Conservation (phyloP, 2,329 filamentous ascomycete species). For the Ceratocystis harringtonii region DNA sequence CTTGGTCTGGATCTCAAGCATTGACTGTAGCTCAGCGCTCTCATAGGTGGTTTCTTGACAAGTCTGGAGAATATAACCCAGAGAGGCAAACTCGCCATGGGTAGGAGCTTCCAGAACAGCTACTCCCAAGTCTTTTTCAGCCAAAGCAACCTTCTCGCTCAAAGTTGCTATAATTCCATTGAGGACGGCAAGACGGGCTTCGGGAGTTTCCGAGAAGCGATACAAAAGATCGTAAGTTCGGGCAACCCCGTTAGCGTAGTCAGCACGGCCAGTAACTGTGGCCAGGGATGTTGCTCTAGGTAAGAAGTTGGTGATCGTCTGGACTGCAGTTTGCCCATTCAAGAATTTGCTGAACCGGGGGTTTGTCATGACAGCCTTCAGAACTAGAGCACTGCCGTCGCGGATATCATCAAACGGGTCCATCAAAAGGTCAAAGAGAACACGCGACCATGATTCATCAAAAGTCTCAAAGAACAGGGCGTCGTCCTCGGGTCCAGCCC, state of each 20-base stretch:
- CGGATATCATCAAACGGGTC: slow-evolving; percentile 91
- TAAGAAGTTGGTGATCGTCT: slow-evolving; percentile 34
- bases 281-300: slow-evolving; percentile 42
- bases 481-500: slow-evolving; percentile 28
- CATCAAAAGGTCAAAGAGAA: slow-evolving; percentile 63
- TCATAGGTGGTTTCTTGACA: slow-evolving; percentile 17
- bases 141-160: slow-evolving; percentile 47
- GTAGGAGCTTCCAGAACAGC: slow-evolving; percentile 53
- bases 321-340: slow-evolving; percentile 13
- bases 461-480: slow-evolving; percentile 29
- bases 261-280: slow-evolving; percentile 61
- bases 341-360: slow-evolving; percentile 22
- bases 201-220: slow-evolving; percentile 34
- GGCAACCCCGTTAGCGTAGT: slow-evolving; percentile 84
- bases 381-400: slow-evolving; percentile 36
- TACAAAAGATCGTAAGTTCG: slow-evolving; percentile 58
- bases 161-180: slow-evolving; percentile 44
- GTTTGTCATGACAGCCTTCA: slow-evolving; percentile 35
- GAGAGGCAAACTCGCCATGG: slow-evolving; percentile 53
- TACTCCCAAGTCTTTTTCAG: slow-evolving; percentile 47
- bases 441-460: slow-evolving; percentile 39
- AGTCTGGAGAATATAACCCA: slow-evolving; percentile 27
- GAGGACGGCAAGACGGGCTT: slow-evolving; percentile 37
- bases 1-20: slow-evolving; percentile 15
- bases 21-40: slow-evolving; percentile 8